Conservation (phyloP, 2,329 filamentous ascomycete species). For the Colletotrichum eremochloae region DNA sequence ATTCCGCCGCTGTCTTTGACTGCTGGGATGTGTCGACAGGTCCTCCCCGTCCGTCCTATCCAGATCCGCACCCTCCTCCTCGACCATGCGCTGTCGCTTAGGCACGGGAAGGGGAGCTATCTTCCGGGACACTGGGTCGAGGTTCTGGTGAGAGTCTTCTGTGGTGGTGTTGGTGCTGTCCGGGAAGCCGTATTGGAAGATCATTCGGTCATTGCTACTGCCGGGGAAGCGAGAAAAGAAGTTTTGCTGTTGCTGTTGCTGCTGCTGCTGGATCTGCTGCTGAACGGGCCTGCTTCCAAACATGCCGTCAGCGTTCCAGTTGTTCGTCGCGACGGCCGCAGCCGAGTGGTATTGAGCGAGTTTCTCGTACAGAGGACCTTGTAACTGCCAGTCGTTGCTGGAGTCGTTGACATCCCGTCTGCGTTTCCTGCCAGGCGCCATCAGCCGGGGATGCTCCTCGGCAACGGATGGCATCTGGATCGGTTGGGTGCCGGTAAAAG, state of each 20-base stretch:
- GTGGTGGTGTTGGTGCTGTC: background rate
- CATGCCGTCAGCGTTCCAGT: constrained; percentile 39
- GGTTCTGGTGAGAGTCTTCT: constrained; percentile 16
- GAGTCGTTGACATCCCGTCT: constrained; percentile 42
- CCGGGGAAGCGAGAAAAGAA: constrained; percentile 24
- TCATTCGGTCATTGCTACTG: constrained; percentile 21
- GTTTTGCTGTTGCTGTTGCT: constrained; percentile 22
- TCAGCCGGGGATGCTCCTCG: constrained; percentile 41
- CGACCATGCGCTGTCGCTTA: constrained; percentile 39
- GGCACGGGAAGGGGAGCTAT: constrained; percentile 33
- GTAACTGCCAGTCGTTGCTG: constrained; percentile 33
- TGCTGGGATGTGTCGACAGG: background rate
- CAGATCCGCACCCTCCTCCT: constrained; percentile 11
- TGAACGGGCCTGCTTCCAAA: constrained; percentile 40
- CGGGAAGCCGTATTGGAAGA: constrained; percentile 29
- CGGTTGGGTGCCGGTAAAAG: background rate
- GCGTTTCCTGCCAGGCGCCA: constrained; percentile 38
- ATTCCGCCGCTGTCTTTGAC: constrained; percentile 20
- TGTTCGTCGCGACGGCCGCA: constrained; percentile 16
- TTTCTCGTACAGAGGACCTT: constrained; percentile 41
- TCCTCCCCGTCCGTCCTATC: background rate
- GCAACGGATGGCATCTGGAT: constrained; percentile 41
- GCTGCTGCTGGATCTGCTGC: constrained; percentile 37
- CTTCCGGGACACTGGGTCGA: constrained; percentile 23
- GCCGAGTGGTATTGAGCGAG: constrained; percentile 41